Evolutionary conservation across 805 yeast genomes (phyloP), one percentile per base, ranked within the genome.

Genomic region (Lipomyces anomalus): DNA sequence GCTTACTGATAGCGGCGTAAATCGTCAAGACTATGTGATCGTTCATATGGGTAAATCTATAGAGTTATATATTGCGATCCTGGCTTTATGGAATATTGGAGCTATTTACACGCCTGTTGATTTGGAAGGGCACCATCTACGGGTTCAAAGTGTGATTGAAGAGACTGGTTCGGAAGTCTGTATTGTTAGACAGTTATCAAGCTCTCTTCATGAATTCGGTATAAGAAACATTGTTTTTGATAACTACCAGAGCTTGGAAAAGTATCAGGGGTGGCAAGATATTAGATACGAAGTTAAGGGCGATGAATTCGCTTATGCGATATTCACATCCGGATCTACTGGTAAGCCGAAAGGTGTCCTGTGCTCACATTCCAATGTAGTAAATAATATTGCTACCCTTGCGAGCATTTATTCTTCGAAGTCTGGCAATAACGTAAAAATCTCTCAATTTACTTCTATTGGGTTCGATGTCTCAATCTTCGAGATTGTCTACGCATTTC

Each of bases 291-390:
- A n/a, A n/a, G n/a, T n/a, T n/a, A n/a, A n/a, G n/a, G n/a, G n/a
- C n/a, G n/a, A n/a, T n/a, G n/a, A n/a, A n/a, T n/a, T 42, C 6
- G 53, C 57, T 13, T 57, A 57, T 36, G 35, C 44, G 7, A 43
- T 57, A 3, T 57, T 57, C 32, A 57, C 60, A 5, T 56, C 60
- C 3, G 60, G 60, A 29, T 55, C 59, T 5, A 52, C 60, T 20
- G 60, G 60, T 9, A 40, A 20, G n/a, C 60, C 60, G 5, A 57
- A 57, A 37, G 60, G 60, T 21, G 56, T 59, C 16, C 20, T 40
- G 21, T 34, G 56, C 3, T 38, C 60, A 2, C 58, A 57, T 22
- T 28, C 44, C 23, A 56, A 52, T 38, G 43, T 52, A 9, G 54
- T 45, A 11, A 59, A 57, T 36, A 55, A 53, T 18, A 48, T 57